Percentiles rank a stretch among this genome's conserved stretches.
Evolutionary conservation across 345 rosid genomes (phyloP).

Genomic region (Lumnitzera littorea): DNA sequence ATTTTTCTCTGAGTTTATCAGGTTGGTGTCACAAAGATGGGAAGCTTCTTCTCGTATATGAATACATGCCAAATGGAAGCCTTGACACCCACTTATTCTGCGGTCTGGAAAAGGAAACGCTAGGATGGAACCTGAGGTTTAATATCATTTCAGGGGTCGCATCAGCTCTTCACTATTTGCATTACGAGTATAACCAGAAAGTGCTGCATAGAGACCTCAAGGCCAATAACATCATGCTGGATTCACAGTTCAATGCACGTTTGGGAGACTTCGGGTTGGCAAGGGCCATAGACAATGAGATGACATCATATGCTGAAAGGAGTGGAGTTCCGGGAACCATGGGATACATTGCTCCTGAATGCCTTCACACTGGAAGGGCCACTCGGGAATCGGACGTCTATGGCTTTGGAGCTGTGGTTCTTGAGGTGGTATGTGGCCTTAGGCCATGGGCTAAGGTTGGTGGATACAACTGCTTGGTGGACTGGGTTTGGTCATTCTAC

Average conservation of each 20-base stretch:
- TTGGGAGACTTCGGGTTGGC: conserved; percentile 43
- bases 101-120: background rate
- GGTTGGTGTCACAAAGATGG: conserved; percentile 45
- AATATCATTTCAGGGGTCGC: conserved; percentile 31
- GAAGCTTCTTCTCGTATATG: conserved; percentile 33
- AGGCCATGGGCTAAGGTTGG: conserved; percentile 18
- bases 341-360: conserved; percentile 42
- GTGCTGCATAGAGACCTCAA: conserved; percentile 46
- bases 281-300: conserved; percentile 27
- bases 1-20: background rate
- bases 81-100: conserved; percentile 29
- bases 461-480: conserved; percentile 23
- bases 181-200: conserved; percentile 27
- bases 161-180: conserved; percentile 37
- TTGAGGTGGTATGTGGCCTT: conserved; percentile 34
- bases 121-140: conserved; percentile 24
- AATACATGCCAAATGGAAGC: conserved; percentile 53
- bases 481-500: conserved; percentile 40
- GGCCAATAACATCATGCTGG: conserved; percentile 39
- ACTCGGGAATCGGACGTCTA: conserved; percentile 39
- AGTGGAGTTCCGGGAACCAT: conserved; percentile 27
- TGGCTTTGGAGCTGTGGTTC: conserved; percentile 39
- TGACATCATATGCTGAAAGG: conserved; percentile 31
- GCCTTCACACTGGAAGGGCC: conserved; percentile 35
- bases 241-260: conserved; percentile 24